phyloP scores from a whole-genome alignment of 139 green algal species.

The Nannochloris sp. region DNA sequence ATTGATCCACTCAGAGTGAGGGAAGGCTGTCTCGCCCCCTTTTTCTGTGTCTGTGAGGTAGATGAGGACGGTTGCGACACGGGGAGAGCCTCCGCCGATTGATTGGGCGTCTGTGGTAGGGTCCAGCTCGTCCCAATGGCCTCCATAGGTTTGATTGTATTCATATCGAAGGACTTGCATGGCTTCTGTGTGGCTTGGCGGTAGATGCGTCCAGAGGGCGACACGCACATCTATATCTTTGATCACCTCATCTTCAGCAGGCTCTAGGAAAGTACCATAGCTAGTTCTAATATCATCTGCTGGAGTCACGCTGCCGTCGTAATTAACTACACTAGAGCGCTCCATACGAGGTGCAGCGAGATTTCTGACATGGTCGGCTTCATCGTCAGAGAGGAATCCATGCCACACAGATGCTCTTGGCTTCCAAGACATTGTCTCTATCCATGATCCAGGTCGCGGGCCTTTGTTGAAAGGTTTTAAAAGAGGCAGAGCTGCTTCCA shows the following conservation, averaged over 20 bases:
- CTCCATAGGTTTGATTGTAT: conserved; percentile 57
- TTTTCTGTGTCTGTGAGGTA: conserved; percentile 59
- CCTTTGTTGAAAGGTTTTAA: no score
- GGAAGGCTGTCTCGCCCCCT: conserved; percentile 64
- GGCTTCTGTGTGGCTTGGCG: conserved; percentile 43
- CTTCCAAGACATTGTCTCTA: conserved; percentile 35
- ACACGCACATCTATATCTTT: conserved; percentile 49
- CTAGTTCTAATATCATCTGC: conserved; percentile 41
- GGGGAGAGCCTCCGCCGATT: conserved; percentile 20
- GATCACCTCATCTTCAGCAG: conserved; percentile 41
- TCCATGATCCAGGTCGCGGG: no score
- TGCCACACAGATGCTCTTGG: conserved; percentile 39
- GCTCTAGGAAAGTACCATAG: conserved; percentile 48
- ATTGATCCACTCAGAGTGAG: conserved; percentile 42
- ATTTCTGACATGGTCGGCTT: conserved; percentile 36
- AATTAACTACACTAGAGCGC: conserved; percentile 47
- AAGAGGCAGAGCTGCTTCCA: no score
- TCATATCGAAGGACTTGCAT: conserved; percentile 67
- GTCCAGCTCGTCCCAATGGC: conserved; percentile 59
- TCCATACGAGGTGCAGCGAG: conserved; percentile 23
- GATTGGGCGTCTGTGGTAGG: conserved; percentile 25
- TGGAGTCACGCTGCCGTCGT: conserved; percentile 4
- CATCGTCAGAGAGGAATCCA: conserved; percentile 33
- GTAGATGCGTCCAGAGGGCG: conserved; percentile 59
- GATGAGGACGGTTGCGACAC: conserved; percentile 60